Conservation (phyloP, 2,329 filamentous ascomycete genomes). For the Microdochium nivale region DNA sequence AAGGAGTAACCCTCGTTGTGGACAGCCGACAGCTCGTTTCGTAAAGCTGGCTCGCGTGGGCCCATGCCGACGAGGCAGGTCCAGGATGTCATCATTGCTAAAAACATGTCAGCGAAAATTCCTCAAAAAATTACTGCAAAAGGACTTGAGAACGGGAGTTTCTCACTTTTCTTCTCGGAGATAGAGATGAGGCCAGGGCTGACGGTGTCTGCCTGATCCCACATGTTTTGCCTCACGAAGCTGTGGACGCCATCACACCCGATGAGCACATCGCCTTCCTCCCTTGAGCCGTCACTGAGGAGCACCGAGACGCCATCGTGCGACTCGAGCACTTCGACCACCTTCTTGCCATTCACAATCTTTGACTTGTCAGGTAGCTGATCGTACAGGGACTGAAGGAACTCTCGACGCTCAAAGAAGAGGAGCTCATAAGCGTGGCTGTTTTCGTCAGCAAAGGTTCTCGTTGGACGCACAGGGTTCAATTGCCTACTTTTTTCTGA, state of each 20-base stretch:
- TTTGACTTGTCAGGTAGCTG: slow-evolving; percentile 3
- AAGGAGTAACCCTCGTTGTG: slow-evolving; percentile 3
- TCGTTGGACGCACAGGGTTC: background rate
- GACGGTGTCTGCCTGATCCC: slow-evolving; percentile 2
- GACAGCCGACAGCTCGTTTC: slow-evolving; percentile 1
- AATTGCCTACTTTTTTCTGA: slow-evolving; percentile 1
- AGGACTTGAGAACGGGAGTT: background rate
- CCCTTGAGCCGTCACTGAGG: slow-evolving; percentile 11
- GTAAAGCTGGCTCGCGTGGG: too few species aligned
- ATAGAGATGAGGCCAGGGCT: slow-evolving; percentile 2
- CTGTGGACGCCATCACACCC: slow-evolving; percentile 17
- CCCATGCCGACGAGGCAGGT: background rate
- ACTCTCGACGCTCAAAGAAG: slow-evolving; percentile 1
- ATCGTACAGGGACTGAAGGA: slow-evolving; percentile 2
- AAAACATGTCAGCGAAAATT: background rate
- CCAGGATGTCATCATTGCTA: background rate
- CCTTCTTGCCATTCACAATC: slow-evolving; percentile 1
- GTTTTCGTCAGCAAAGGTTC: background rate
- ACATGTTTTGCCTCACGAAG: slow-evolving; percentile 11
- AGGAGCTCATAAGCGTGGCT: background rate
- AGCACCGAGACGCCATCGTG: slow-evolving; percentile 9
- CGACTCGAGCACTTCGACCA: background rate
- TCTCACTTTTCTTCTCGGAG: background rate
- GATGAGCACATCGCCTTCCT: slow-evolving; percentile 14
- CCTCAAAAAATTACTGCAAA: background rate